Percentiles rank a stretch among this genome's conserved stretches.
Conservation (phyloP, 148 eudicot genomes). For the Chenopodium formosanum region DNA sequence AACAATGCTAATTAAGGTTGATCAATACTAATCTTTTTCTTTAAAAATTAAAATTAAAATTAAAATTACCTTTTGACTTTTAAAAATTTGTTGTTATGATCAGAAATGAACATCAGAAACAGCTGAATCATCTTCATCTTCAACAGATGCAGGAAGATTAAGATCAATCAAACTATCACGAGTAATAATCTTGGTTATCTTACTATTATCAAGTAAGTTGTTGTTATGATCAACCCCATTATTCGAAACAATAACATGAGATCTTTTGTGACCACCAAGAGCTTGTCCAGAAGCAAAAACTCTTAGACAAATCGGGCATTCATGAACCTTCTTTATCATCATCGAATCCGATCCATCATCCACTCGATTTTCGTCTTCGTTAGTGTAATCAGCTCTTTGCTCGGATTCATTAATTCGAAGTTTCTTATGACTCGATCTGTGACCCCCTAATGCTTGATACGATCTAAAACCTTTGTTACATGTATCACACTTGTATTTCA, state of each 20-base stretch:
- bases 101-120: conserved; percentile 62
- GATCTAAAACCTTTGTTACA: conserved; percentile 58
- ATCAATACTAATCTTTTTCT: neutral
- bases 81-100: neutral
- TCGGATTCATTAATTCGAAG: neutral
- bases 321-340: conserved; percentile 38
- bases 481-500: conserved; percentile 56
- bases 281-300: conserved; percentile 80
- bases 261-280: conserved; percentile 82
- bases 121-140: conserved; percentile 47
- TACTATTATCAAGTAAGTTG: conserved; percentile 15
- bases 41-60: neutral
- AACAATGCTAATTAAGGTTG: neutral
- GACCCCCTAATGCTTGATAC: conserved; percentile 85
- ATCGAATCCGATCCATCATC: too few relatives aligned
- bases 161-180: conserved; percentile 51
- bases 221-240: neutral
- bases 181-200: neutral
- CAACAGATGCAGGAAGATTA: conserved; percentile 74
- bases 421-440: conserved; percentile 77
- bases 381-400: too few relatives aligned
- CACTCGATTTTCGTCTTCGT: too few relatives aligned
- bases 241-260: conserved; percentile 37
- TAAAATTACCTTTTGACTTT: conserved; percentile 21
- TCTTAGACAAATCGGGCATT: conserved; percentile 68